Conservation (phyloP, 2,329 filamentous ascomycete genomes). For the Colletotrichum navitas region DNA sequence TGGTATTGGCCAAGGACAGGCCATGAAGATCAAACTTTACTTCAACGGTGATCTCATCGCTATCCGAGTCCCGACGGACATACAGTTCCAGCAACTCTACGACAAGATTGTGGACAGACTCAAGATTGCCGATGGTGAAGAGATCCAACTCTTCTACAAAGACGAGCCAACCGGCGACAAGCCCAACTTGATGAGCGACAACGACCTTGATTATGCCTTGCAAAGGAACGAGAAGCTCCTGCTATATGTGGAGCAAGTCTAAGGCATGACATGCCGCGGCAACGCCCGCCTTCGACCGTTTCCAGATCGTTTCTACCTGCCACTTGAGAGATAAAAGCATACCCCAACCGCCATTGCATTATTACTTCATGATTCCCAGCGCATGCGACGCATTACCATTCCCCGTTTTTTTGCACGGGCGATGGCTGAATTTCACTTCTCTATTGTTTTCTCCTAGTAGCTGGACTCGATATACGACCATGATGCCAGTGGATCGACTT, state of each 20-base stretch:
- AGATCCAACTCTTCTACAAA: conserved; percentile 85
- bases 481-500: conserved; percentile 40
- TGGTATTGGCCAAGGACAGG: conserved; percentile 61
- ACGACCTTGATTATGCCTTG: conserved; percentile 84
- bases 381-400: conserved; percentile 36
- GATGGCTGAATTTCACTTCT: conserved; percentile 32
- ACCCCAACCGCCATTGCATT: conserved; percentile 39
- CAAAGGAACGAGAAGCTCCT: conserved; percentile 89
- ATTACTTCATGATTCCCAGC: conserved; percentile 43
- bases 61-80: conserved; percentile 86
- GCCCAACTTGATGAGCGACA: conserved; percentile 80
- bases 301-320: conserved; percentile 18
- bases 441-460: conserved; percentile 41
- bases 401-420: conserved; percentile 30
- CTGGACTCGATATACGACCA: conserved; percentile 40
- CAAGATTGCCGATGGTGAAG: conserved; percentile 76
- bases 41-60: conserved; percentile 93
- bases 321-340: conserved; percentile 33
- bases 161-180: conserved; percentile 84
- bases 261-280: conserved; percentile 41
- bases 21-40: conserved; percentile 95
- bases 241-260: conserved; percentile 74
- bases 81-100: conserved; percentile 81
- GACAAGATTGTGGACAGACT: conserved; percentile 88
- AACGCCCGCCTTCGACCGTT: conserved; percentile 1